Evolutionary conservation across 495 filamentous ascomycete species (phyloP), one percentile per base, ranked within the genome.

Genomic region (Aspergillus leporis): DNA sequence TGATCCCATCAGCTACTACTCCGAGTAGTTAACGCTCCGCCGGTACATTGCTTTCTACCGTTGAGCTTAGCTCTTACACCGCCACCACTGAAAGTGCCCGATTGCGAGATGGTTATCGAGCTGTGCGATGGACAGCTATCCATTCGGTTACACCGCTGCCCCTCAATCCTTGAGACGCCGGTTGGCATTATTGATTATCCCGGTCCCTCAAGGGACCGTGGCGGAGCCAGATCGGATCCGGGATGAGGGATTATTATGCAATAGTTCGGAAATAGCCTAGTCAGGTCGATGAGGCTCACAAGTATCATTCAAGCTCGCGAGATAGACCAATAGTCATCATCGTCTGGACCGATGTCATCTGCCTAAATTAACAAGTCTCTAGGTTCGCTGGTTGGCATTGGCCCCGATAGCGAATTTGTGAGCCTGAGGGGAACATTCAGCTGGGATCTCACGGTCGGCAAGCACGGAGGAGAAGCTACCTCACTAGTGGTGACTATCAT

Each of bases 161-260:
- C 64, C 64, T 63, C 61, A 59, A 46, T 49, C 22, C 19, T 28
- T 60, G 64, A 63, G 61, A 66, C 64, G 48, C 64, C 32, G 55
- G 58, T 59, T 52, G 32, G 30, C 18, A 12, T 43, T 30, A 45
- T 31, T 36, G 54, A 16, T 48, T 31, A 56, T 56, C 53, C 54
- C 43, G 30, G 31, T 32, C 45, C 30, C n/a, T n/a, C 3, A 10
- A n/a, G 5, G 41, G n/a, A 45, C 41, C n/a, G 41, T 19, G 19
- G 41, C 41, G 41, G 41, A 45, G 41, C 41, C 6, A 18, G n/a
- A 9, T 6, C 52, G 49, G 49, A 40, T 47, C 56, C 36, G 52
- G 49, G 31, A 36, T 59, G 49, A 47, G 49, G 38, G 48, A 59
- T 10, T 45, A 18, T 45, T 21, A 45, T 45, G 41, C 41, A 40